phyloP scores from a whole-genome alignment of 1,284 basidiomycete genomes.

The Leccinum subrobustum region DNA sequence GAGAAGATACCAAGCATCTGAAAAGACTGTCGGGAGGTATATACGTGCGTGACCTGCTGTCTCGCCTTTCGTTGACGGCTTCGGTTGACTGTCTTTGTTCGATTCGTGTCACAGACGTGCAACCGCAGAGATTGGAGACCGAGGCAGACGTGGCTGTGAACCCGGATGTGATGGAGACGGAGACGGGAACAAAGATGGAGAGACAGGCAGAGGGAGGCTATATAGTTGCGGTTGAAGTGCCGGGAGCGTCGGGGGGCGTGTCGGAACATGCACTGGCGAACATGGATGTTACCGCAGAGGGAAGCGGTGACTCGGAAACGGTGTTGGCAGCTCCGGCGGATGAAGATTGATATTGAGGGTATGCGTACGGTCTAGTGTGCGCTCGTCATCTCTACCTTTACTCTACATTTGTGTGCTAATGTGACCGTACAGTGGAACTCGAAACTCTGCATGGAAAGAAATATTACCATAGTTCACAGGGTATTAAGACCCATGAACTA shows the following conservation, averaged over 20 bases:
- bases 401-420: too few relatives aligned
- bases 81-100: neutral
- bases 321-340: too few relatives aligned
- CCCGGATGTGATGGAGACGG: constrained; percentile 12
- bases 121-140: constrained; percentile 49
- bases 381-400: too few relatives aligned
- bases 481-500: too few relatives aligned
- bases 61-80: neutral
- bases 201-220: neutral
- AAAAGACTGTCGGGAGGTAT: constrained; percentile 49
- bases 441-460: too few relatives aligned
- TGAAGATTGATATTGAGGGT: too few relatives aligned
- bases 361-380: too few relatives aligned
- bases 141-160: constrained; percentile 25
- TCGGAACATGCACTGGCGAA: neutral
- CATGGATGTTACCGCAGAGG: neutral
- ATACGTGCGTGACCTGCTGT: constrained; percentile 37
- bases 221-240: neutral
- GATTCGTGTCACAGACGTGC: constrained; percentile 35
- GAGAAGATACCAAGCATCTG: constrained; percentile 42
- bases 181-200: neutral
- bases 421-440: too few relatives aligned
- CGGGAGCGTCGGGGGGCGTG: neutral
- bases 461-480: too few relatives aligned
- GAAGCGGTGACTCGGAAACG: neutral